Base-by-base conservation (phyloP, 148 eudicot species). In the Fallopia convolvulus region DNA sequence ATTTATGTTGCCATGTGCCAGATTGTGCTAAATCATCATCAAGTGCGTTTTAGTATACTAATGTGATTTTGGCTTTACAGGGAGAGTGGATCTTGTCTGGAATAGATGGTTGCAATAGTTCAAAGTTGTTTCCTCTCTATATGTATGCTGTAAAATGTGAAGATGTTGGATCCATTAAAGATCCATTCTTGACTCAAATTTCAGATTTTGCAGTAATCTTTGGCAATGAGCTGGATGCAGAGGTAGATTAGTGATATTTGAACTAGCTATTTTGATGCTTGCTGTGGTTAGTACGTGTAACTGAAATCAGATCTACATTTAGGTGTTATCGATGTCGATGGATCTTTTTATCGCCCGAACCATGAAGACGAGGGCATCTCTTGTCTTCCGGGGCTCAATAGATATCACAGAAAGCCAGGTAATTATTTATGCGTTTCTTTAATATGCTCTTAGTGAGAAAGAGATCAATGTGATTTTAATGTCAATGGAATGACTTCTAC, bases 281-380 rank as follows among this genome's bases (percentile, higher is more conserved):
- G 44, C 42, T 23, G 41, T 68, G 36, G 13, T 32, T 68, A 68
- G 72, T 8, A 68, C n/a, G 72, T 36, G 72, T 68, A 20, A 33
- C 46, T 68, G 46, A 68, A 36, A 68, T 68, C 72, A 68, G 44
- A 36, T 68, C 70, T n/a, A 60, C 75, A 21, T 78, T 78, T 58
- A 94, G 99, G 99, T 92, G 80, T 89, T 91, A 89, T 92, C 97
- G 88, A 90, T 95, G 97, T 90, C 92, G n/a, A 89, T 91, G 92
- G 99, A 95, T 89, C 89, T 95, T 83, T 95, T 95, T 90, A 87
- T 95, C 65, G 97, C 99, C 80, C 92, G 99, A 83, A 87, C 97
- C 77, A 82, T 95, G 89, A 84, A 91, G 83, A 85, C 91, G 81
- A 95, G 91, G 85, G 84, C 96, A 77, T 88, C 90, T 81, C 91